Evolutionary conservation across 352 stramenopile species (phyloP).

Genomic region (Phytopythium vexans): DNA sequence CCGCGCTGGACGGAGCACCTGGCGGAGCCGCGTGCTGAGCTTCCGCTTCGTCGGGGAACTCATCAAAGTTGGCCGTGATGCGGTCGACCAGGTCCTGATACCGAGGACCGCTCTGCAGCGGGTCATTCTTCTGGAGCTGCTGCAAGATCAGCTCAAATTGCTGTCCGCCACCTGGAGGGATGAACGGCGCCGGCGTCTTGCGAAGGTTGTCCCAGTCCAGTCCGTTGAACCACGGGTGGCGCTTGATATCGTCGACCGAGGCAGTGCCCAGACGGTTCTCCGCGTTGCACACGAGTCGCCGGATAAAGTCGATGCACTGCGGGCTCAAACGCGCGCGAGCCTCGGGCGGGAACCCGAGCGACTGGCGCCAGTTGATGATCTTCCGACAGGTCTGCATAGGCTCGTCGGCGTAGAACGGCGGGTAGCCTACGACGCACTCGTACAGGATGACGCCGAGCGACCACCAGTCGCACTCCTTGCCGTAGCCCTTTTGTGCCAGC

Average conservation of each 20-base stretch:
- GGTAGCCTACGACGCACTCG: slow-evolving; percentile 99
- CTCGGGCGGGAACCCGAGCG: slow-evolving; percentile 78
- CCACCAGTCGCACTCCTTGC: slow-evolving; percentile 98
- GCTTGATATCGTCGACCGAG: slow-evolving; percentile 95
- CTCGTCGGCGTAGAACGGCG: slow-evolving; percentile 98
- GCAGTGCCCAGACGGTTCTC: slow-evolving; percentile 92
- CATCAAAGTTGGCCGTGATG: slow-evolving; percentile 97
- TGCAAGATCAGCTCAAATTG: slow-evolving; percentile 92
- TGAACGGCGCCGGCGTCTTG: slow-evolving; percentile 85
- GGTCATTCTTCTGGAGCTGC: slow-evolving; percentile 83
- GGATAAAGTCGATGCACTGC: slow-evolving; percentile 92
- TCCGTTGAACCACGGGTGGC: slow-evolving; percentile 95
- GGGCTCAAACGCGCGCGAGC: slow-evolving; percentile 52
- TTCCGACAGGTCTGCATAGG: slow-evolving; percentile 97
- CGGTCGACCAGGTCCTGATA: slow-evolving; percentile 90
- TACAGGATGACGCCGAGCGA: slow-evolving; percentile 99
- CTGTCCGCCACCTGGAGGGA: slow-evolving; percentile 74
- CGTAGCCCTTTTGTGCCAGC: slow-evolving; percentile 84
- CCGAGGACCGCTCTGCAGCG: slow-evolving; percentile 39
- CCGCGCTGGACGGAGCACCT: slow-evolving; percentile 12
- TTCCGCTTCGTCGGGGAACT: slow-evolving; percentile 87
- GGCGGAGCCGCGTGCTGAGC: slow-evolving; percentile 4
- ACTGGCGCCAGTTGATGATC: slow-evolving; percentile 86
- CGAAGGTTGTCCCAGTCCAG: slow-evolving; percentile 92
- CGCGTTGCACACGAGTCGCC: slow-evolving; percentile 92